A percentile compares a stretch with the other conserved stretches of the same genome.
phyloP scores from a whole-genome alignment of 441 rosid species.

The Viola pubescens region DNA sequence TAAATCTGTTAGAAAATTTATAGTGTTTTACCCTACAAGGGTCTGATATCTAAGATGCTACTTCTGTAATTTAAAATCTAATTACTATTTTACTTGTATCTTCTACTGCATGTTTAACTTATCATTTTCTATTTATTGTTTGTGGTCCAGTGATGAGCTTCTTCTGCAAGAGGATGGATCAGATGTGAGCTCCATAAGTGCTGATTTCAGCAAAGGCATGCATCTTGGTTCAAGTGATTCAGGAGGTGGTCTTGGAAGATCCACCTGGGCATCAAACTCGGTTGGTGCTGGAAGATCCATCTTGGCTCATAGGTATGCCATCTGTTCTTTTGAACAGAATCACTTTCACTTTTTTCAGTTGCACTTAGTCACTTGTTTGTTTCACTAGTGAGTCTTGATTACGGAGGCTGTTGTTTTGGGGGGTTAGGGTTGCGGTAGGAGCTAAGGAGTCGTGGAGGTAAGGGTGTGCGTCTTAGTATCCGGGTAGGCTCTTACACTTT shows the following conservation, averaged over 20 bases:
- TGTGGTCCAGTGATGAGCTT: conserved; percentile 69
- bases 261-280: conserved; percentile 32
- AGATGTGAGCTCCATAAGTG: conserved; percentile 44
- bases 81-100: background rate
- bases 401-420: too few relatives aligned
- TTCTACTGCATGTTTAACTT: conserved; percentile 2
- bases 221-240: conserved; percentile 56
- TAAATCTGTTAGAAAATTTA: too few relatives aligned
- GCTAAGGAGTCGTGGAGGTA: background rate
- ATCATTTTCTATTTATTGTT: conserved; percentile 15
- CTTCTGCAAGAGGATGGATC: conserved; percentile 84
- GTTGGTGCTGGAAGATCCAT: conserved; percentile 31
- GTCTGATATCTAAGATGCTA: background rate
- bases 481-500: too few relatives aligned
- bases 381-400: too few relatives aligned
- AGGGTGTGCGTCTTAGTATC: background rate
- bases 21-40: too few relatives aligned
- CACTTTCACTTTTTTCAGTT: background rate
- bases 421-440: too few relatives aligned
- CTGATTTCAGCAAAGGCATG: conserved; percentile 68
- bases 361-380: background rate
- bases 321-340: background rate
- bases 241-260: conserved; percentile 37
- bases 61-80: background rate
- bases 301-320: conserved; percentile 52